phyloP scores from a whole-genome alignment of 495 filamentous ascomycete genomes.

The Ramalina intermedia region DNA sequence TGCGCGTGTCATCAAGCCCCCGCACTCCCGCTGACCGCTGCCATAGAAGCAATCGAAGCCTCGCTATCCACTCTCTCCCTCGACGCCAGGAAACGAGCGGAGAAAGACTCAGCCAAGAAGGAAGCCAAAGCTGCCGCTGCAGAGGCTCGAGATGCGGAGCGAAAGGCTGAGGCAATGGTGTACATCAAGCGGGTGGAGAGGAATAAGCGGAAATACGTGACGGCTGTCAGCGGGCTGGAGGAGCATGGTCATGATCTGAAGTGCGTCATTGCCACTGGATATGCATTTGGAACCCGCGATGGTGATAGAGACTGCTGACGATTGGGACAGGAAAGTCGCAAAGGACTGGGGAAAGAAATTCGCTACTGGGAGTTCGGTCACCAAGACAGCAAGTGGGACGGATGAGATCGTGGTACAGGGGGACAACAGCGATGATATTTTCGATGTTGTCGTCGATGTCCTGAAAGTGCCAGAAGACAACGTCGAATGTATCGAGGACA shows the following conservation, averaged over 20 bases:
- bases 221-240: slow-evolving; percentile 76
- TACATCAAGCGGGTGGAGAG: slow-evolving; percentile 93
- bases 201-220: slow-evolving; percentile 95
- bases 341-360: slow-evolving; percentile 88
- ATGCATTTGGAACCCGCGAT: slow-evolving; percentile 47
- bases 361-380: slow-evolving; percentile 85
- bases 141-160: slow-evolving; percentile 65
- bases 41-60: slow-evolving; percentile 61
- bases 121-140: slow-evolving; percentile 78
- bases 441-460: slow-evolving; percentile 81
- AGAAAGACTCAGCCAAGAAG: slow-evolving; percentile 89
- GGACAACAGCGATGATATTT: slow-evolving; percentile 87
- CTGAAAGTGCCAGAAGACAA: slow-evolving; percentile 79
- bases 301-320: slow-evolving; percentile 18
- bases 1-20: not conserved
- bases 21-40: not conserved
- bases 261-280: not conserved
- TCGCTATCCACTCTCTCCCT: slow-evolving; percentile 73
- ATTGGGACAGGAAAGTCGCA: slow-evolving; percentile 22
- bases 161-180: slow-evolving; percentile 63
- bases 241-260: slow-evolving; percentile 85
- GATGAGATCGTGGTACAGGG: slow-evolving; percentile 98
- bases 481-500: slow-evolving; percentile 84
- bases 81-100: slow-evolving; percentile 79
- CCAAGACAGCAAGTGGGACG: slow-evolving; percentile 67